A percentile compares a stretch with the other conserved stretches of the same genome.
Conservation (phyloP, 305 asterid species). For the Fraxinus floribunda region DNA sequence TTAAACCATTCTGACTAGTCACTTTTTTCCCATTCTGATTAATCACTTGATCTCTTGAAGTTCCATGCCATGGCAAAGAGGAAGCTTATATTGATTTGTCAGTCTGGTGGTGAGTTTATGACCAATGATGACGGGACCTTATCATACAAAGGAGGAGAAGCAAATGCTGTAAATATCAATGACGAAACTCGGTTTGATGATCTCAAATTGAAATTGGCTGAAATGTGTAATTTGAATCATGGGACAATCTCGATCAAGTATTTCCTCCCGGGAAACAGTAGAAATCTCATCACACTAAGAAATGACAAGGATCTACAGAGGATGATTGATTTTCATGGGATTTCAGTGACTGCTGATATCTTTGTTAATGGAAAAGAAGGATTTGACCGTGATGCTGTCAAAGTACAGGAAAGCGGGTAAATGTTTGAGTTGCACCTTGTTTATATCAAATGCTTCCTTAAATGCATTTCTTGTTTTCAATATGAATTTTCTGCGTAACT, state of each 20-base stretch:
- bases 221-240: slow-evolving; percentile 67
- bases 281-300: slow-evolving; percentile 68
- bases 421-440: slow-evolving; percentile 9
- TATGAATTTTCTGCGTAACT: slow-evolving; percentile 15
- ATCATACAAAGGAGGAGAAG: slow-evolving; percentile 84
- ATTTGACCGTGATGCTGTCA: slow-evolving; percentile 53
- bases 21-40: slow-evolving; percentile 19
- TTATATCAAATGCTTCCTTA: slow-evolving; percentile 20
- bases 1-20: slow-evolving; percentile 22
- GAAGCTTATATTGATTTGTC: slow-evolving; percentile 87
- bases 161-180: slow-evolving; percentile 75
- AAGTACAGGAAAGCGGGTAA: slow-evolving; percentile 51
- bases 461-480: slow-evolving; percentile 11
- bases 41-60: slow-evolving; percentile 38
- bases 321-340: slow-evolving; percentile 81
- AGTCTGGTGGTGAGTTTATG: slow-evolving; percentile 80
- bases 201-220: slow-evolving; percentile 75
- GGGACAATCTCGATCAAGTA: slow-evolving; percentile 69
- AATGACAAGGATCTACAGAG: slow-evolving; percentile 77
- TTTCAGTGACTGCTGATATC: slow-evolving; percentile 79
- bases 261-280: slow-evolving; percentile 89
- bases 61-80: slow-evolving; percentile 72
- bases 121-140: slow-evolving; percentile 66
- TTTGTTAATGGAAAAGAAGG: slow-evolving; percentile 72
- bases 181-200: slow-evolving; percentile 59